These are phyloP conservation scores for Peronospora destructor DNA, from an alignment of 352 stramenopile species.

Conservation along the genomic window DNA sequence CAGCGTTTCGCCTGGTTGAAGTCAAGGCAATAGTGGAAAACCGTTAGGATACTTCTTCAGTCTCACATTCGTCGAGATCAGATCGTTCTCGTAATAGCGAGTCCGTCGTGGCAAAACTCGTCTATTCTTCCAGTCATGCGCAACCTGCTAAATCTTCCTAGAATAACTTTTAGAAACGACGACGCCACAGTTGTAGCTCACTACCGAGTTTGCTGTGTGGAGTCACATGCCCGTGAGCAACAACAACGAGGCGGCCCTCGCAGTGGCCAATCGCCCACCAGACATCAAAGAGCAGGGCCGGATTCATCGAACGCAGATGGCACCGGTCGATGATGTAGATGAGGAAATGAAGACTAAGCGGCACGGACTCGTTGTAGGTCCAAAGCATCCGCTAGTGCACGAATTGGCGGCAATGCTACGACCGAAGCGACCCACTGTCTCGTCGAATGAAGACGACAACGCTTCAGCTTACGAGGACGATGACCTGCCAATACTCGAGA, in stretches of 20 bases:
- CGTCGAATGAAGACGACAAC: constrained; percentile 24
- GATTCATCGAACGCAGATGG: constrained; percentile 3
- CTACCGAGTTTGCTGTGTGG: constrained; percentile 19
- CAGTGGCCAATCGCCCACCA: constrained; percentile 7
- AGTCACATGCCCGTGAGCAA: constrained; percentile 27
- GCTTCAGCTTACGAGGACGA: constrained; percentile 12
- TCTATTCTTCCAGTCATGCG: constrained; percentile 16
- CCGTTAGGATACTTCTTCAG: constrained; percentile 9
- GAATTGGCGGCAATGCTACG: constrained; percentile 18
- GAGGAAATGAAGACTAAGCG: constrained; percentile 1
- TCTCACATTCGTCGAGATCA: constrained; percentile 3
- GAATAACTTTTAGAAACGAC: constrained; percentile 16
- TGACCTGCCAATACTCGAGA: constrained; percentile 32
- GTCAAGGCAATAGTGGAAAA: constrained; percentile 2
- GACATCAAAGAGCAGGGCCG: constrained; percentile 5
- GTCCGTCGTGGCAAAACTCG: constrained; percentile 9
- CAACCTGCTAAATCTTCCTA: constrained; percentile 1
- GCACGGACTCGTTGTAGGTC: constrained; percentile 13
- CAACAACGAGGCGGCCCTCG: constrained; percentile 23
- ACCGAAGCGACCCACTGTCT: constrained; percentile 1
- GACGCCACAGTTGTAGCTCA: constrained; percentile 11
- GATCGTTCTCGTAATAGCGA: neutral
- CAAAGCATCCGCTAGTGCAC: constrained; percentile 13
- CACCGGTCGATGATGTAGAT: neutral
- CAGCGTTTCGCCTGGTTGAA: constrained; percentile 18